These are phyloP conservation scores for Boletus sp. DNA, from an alignment of 768 basidiomycete species.

Conservation along the genomic window DNA sequence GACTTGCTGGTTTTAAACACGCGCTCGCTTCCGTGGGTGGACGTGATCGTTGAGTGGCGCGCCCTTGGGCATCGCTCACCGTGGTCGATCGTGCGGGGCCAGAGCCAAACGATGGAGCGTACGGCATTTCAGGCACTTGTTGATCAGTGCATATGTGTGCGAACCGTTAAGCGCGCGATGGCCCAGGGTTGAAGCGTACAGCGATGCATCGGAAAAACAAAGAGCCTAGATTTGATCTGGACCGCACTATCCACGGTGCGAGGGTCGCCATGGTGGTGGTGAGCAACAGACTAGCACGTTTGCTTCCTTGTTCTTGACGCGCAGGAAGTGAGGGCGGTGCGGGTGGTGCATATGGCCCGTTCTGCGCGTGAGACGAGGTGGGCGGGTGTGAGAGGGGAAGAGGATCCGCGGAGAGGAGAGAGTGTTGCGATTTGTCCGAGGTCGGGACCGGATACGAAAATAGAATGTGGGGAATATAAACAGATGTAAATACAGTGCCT, in stretches of 20 bases:
- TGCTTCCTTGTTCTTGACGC: too few relatives aligned
- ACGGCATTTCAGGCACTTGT: neutral
- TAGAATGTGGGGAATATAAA: constrained; percentile 25
- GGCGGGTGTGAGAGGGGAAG: neutral
- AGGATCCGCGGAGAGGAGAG: neutral
- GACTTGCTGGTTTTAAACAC: constrained; percentile 1
- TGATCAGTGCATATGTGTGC: neutral
- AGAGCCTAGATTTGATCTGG: neutral
- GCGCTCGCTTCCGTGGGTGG: neutral
- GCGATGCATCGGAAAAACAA: neutral
- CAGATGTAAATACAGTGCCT: constrained; percentile 19
- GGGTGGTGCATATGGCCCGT: too few relatives aligned
- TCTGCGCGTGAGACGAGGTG: too few relatives aligned
- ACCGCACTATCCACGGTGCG: neutral
- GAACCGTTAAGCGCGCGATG: neutral
- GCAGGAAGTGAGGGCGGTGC: too few relatives aligned
- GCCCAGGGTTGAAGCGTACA: too few relatives aligned
- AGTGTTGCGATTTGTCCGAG: constrained; percentile 9
- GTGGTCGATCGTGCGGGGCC: neutral
- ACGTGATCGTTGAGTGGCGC: neutral
- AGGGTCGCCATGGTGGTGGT: neutral
- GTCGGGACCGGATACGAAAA: constrained; percentile 15
- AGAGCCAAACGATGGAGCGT: too few relatives aligned
- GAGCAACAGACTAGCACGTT: neutral
- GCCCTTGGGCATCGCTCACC: neutral